Evolutionary conservation across 352 stramenopile species (phyloP).

Genomic region (Hyaloperonospora brassicae): DNA sequence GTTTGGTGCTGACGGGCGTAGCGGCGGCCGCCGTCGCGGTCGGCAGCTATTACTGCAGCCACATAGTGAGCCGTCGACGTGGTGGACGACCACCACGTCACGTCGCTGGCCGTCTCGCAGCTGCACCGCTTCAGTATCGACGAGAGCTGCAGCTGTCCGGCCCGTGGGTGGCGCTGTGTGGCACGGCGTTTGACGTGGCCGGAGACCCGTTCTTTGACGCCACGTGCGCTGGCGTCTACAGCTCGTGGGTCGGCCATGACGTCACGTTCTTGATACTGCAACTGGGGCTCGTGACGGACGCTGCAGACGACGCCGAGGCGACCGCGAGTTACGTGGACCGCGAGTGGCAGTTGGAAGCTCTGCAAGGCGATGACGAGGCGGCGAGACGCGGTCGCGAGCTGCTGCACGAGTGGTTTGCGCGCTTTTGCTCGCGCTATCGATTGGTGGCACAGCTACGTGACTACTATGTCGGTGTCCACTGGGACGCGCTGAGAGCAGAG

Average conservation of each 20-base stretch:
- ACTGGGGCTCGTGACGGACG: constrained; percentile 25
- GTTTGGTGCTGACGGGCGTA: constrained; percentile 18
- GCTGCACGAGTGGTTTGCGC: constrained; percentile 44
- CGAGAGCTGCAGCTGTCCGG: constrained; percentile 20
- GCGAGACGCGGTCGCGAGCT: constrained; percentile 26
- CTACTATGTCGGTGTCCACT: constrained; percentile 32
- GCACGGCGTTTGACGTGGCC: constrained; percentile 43
- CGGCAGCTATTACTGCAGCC: constrained; percentile 22
- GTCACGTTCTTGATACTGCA: constrained; percentile 43
- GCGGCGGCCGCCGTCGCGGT: constrained; percentile 16
- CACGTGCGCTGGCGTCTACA: constrained; percentile 28
- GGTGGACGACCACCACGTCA: constrained; percentile 7
- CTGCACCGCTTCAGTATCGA: constrained; percentile 17
- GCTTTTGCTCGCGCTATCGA: constrained; percentile 43
- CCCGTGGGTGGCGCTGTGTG: constrained; percentile 47
- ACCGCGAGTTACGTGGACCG: constrained; percentile 34
- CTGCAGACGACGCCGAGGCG: constrained; percentile 20
- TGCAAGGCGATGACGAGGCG: constrained; percentile 15
- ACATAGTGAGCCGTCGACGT: constrained; percentile 5
- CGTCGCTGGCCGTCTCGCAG: constrained; percentile 3
- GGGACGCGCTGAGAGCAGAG: constrained; percentile 34
- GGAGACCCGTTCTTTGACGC: constrained; percentile 44
- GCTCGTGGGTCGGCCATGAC: constrained; percentile 44
- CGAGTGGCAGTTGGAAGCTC: constrained; percentile 25
- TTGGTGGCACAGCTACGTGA: constrained; percentile 42